A percentile compares a stretch with the other conserved stretches of the same genome.
These are phyloP conservation scores for Crithidia thermophila DNA, from an alignment of 208 protist genomes.

Conservation along the genomic window DNA sequence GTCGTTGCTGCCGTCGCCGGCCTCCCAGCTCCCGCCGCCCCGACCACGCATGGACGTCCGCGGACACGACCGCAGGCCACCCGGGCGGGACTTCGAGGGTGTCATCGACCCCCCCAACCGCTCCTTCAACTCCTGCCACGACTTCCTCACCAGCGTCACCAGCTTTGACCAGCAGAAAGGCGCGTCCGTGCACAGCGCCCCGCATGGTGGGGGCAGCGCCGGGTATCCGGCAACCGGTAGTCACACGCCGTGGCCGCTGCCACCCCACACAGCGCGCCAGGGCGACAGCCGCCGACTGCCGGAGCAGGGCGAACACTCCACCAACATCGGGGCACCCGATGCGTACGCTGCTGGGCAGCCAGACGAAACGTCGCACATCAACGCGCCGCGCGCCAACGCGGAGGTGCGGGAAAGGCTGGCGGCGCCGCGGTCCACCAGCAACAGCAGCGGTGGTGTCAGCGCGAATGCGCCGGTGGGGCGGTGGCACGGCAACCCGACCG, in stretches of 20 bases:
- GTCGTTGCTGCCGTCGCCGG: not conserved
- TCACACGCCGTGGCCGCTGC: not conserved
- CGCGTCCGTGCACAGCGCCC: not conserved
- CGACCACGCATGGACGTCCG: not conserved
- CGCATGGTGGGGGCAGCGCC: not conserved
- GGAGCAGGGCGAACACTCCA: not conserved
- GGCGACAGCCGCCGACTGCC: not conserved
- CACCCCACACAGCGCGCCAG: not conserved
- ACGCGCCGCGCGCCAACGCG: too few species aligned
- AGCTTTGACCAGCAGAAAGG: conserved; percentile 11
- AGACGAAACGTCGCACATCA: too few species aligned
- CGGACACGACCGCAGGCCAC: not conserved
- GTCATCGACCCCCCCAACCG: not conserved
- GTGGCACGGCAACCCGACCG: not conserved
- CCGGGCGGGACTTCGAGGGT: not conserved
- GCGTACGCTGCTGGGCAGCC: too few species aligned
- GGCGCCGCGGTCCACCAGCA: too few species aligned
- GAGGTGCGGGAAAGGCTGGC: too few species aligned
- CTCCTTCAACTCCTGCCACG: not conserved
- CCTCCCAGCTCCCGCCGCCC: not conserved
- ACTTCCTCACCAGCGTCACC: not conserved
- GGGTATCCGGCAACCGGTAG: too few species aligned
- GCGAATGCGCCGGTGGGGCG: not conserved
- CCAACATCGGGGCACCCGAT: conserved; percentile 2
- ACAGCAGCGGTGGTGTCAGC: too few species aligned